Base-by-base conservation (phyloP, 2,329 filamentous ascomycete species). In the Fusarium floridanum region DNA sequence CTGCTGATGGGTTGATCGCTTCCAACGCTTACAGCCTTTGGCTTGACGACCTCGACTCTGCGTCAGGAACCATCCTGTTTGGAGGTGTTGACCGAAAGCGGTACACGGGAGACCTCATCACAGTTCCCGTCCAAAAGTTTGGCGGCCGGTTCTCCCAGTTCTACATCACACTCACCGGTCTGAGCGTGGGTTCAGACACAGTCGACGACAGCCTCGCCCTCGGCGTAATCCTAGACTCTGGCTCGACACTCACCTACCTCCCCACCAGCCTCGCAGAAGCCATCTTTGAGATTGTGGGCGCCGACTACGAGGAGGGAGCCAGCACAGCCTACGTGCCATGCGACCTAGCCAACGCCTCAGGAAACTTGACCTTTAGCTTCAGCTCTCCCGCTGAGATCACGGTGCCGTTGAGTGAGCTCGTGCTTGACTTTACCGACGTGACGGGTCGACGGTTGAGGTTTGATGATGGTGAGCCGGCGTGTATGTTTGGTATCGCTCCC, bases 1-100 rank as follows among this genome's bases (percentile, higher is more conserved):
- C 89, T 2, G 82, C 89, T 34, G 85, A 88, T 5, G 91, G 90
- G 9, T 64, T 88, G 60, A 94, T 94, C 74, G 82, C 88, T 20
- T 91, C 91, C 20, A 92, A 89, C 64, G 91, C 92, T 3, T 95
- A 92, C 83, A 94, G 92, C 78, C 83, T 96, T 50, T 95, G 92
- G 91, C 85, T 95, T 20, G 93, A 95, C 82, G 92, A 95, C 78
- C 84, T 94, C 9, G 87, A 91, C 72, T 85, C 92, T 27, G 89
- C 83, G 76, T 90, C 86, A 0, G 93, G 93, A 64, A 91, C 85
- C 69, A 91, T 95, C 64, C 84, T 95, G 2, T 95, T 95, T 76
- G 93, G 93, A 34, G 93, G 94, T 34, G 88, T 95, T 67, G 92
- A 95, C 81, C 89, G 87, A 3, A 89, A 84, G 24, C 91, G 92